Evolutionary conservation across 495 filamentous ascomycete genomes (phyloP), one percentile per base, ranked within the genome.

Genomic region (Aspergillus steynii): DNA sequence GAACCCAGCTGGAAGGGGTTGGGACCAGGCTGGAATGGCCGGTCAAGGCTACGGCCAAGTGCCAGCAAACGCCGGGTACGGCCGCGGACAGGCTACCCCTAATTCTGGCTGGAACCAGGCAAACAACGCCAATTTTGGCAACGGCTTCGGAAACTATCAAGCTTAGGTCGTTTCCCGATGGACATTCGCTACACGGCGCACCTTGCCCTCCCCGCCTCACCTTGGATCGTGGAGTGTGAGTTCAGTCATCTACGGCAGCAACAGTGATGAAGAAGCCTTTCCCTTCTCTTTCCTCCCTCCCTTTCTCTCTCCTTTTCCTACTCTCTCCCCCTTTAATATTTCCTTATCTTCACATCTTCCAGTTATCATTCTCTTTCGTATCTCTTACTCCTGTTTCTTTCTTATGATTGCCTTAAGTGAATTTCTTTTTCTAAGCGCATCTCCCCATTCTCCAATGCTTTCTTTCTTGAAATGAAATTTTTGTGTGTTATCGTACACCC

Each of bases 1-100:
- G 58, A 82, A 78, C 62, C 85, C 86, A 65, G 85, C 78, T 73
- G 84, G 84, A 66, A 81, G 81, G 71, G 80, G 87, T 77, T 81
- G 85, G 81, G 80, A 84, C 65, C 85, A 89, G 66, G 82, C 86
- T 55, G 79, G 73, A 48, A 83, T 84, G 69, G 79, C 81, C 52
- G 79, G 77, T 53, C 87, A 88, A 69, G 84, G 80, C 60, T 86
- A 82, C 59, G 76, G 79, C 56, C 81, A 83, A 62, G 78, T 82
- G 67, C 88, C 87, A n/a, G 87, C 83, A 48, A 90, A 87, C 66
- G 87, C 88, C 63, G 90, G 90, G 53, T 96, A 92, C 65, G 90
- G 90, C 49, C 91, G 91, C 75, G 90, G 89, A 65, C 90, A 93
- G 64, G 87, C 85, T 64, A 83, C 86, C 59, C 85, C 89, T 61